Evolutionary conservation across 805 yeast species (phyloP), one percentile per base, ranked within the genome.

Genomic region (Alloascoidea africana): DNA sequence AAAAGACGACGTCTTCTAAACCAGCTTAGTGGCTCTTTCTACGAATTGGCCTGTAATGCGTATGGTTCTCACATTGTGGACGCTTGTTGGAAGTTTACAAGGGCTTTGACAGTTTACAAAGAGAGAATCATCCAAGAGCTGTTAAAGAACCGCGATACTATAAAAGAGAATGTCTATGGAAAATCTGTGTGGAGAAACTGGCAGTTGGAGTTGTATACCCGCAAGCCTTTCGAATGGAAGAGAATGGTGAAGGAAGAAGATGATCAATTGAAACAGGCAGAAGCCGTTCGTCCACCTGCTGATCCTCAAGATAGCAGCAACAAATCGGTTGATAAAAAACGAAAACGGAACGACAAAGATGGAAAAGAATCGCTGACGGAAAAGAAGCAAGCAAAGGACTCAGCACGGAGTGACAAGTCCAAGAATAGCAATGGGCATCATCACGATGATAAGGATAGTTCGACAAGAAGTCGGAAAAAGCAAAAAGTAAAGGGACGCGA

Each of bases 101-200:
- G 73, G 19, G 74, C 76, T 40, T 64, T 87, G 51, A 84, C 84
- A 41, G 73, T 79, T 64, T 84, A 79, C 55, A 81, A 93, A 47
- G 97, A 89, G 52, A 68, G 89, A 46, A 69, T 89, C 42, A 96
- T 94, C 0, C 66, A 68, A 16, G 77, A 76, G 41, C 59, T 89
- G 42, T 49, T 62, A 17, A 66, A 62, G 14, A 68, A 76, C 33
- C 68, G 76, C 32, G 78, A 72, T 30, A 65, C 67, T 42, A 80
- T 91, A 34, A 86, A 91, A 60, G 84, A 77, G 42, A 82, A 94
- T 51, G 70, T 64, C 8, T 91, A 89, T 51, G 98, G 98, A 27
- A 73, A 78, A 52, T 68, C 75, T 48, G 97, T 91, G 1, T 91
- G 96, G 97, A 83, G 79, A 54, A 89, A 89, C 55, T 91, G 96